Evolutionary conservation across 2,329 filamentous ascomycete species (phyloP), one percentile per base, ranked within the genome.

Genomic region (Colletotrichum sp.): DNA sequence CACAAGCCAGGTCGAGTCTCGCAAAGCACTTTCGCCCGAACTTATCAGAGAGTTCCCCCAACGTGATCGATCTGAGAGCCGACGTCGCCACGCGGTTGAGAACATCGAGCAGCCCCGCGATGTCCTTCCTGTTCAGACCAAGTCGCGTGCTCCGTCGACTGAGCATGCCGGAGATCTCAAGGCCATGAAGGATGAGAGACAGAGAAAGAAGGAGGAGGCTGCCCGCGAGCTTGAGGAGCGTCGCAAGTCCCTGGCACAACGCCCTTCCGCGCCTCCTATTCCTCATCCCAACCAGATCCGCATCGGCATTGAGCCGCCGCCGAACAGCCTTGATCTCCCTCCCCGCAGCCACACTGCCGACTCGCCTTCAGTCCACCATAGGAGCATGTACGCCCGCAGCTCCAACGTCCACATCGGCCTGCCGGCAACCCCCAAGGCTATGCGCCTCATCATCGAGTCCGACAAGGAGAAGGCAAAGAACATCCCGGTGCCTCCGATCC

Each of bases 381-480:
- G 85, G 76, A 88, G 86, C 81, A 89, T 90, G 82, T 89, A 88
- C 76, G 86, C 87, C 16, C 84, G 83, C 67, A 83, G 83, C 38
- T 78, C 82, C 18, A 85, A 81, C 4, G 89, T 88, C 2, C 89
- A 90, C 7, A 90, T 96, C 67, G 96, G 96, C 1, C 89, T 98
- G n/a, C 96, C 96, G 16, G 95, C 96, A 3, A 98, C 96, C 1
- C 96, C 96, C 34, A 93, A 95, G 85, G 96, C 96, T 2, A 98
- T 98, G 96, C 92, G 94, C 24, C 92, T 97, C 2, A 92, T 95
- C 58, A 92, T 96, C 78, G 90, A 91, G 78, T 84, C 88, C 4
- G 90, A 92, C 73, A 86, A 88, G 58, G 88, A 90, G n/a, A 62
- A 66, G 24, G 32, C 24, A 28, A 24, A 56, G 26, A 71, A 30